Conservation (phyloP, 2,329 filamentous ascomycete species). For the Colletotrichum endophyticum region DNA sequence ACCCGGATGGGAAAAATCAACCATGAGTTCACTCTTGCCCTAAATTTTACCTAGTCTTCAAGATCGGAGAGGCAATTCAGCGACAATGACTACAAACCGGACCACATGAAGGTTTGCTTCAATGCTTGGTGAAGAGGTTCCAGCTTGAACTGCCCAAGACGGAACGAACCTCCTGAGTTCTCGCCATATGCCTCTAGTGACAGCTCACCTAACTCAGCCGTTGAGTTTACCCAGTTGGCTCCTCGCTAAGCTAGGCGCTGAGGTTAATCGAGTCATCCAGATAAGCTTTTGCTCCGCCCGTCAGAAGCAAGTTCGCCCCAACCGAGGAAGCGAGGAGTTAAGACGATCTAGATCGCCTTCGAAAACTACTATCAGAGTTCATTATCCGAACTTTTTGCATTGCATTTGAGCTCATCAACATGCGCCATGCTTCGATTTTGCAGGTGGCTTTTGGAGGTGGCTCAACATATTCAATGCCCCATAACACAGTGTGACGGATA, state of each 20-base stretch:
- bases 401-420: rapidly evolving
- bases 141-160: neutral
- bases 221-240: neutral
- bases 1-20: too few species aligned
- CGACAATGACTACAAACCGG: neutral
- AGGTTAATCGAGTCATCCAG: too few species aligned
- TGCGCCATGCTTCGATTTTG: neutral
- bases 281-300: neutral
- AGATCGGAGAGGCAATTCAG: neutral
- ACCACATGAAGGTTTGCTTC: neutral
- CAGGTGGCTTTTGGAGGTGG: neutral
- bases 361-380: neutral
- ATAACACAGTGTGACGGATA: neutral
- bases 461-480: neutral
- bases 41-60: neutral
- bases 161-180: too few species aligned
- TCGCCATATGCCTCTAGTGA: too few species aligned
- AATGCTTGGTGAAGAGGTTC: neutral
- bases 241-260: too few species aligned
- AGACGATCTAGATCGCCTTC: neutral
- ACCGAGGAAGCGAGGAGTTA: neutral
- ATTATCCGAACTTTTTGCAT: neutral
- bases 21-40: too few species aligned
- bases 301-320: neutral
- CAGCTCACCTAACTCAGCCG: too few species aligned